phyloP scores from a whole-genome alignment of 2,329 filamentous ascomycete species.

The Talaromyces piceae region DNA sequence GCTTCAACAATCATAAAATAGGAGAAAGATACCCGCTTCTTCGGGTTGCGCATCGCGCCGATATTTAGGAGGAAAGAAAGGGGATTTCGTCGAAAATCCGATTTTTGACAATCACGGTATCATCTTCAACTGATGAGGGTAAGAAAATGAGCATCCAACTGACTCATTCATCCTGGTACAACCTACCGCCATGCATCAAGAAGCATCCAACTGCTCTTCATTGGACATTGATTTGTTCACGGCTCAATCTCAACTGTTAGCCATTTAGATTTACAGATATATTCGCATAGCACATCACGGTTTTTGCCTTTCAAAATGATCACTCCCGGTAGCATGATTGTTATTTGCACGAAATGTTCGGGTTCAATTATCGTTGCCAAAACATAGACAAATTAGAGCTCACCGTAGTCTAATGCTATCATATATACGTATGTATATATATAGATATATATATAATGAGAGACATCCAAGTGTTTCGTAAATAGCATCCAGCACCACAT shows the following conservation, averaged over 20 bases:
- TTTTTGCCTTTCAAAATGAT: too few relatives aligned
- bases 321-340: too few relatives aligned
- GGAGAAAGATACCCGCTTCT: background rate
- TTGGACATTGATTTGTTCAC: constrained; percentile 9
- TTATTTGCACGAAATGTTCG: too few relatives aligned
- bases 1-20: background rate
- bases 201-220: constrained; percentile 40
- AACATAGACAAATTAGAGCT: background rate
- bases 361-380: background rate
- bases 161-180: constrained; percentile 30
- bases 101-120: constrained; percentile 3
- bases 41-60: background rate
- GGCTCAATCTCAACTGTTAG: background rate
- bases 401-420: background rate
- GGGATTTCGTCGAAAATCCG: constrained; percentile 3
- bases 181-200: constrained; percentile 24
- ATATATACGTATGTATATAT: too few relatives aligned
- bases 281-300: too few relatives aligned
- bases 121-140: constrained; percentile 26
- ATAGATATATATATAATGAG: too few relatives aligned
- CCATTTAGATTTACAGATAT: too few relatives aligned
- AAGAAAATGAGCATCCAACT: constrained; percentile 33
- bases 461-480: too few relatives aligned
- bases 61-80: background rate
- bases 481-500: too few relatives aligned